These are phyloP conservation scores for Kluyveromyces sp. DNA, from an alignment of 1,139 yeast species.

Conservation along the genomic window DNA sequence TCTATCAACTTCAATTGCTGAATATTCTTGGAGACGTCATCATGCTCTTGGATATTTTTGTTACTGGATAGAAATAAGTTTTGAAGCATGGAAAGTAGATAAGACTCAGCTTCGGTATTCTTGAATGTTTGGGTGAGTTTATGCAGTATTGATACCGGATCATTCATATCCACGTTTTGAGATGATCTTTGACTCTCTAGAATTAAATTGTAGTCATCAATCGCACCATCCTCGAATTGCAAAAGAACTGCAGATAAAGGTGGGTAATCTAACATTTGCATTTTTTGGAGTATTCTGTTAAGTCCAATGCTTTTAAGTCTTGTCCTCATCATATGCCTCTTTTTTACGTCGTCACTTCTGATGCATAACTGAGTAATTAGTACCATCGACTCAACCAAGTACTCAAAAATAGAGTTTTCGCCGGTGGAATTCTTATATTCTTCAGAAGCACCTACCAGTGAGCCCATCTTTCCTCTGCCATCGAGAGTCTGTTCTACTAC, in stretches of 20 bases:
- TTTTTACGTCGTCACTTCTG: conserved; percentile 57
- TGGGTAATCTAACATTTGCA: conserved; percentile 57
- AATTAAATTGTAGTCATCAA: conserved; percentile 63
- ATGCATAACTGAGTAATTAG: conserved; percentile 67
- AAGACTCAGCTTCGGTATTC: conserved; percentile 66
- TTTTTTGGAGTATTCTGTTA: conserved; percentile 51
- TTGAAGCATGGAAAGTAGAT: conserved; percentile 72
- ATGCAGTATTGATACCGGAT: conserved; percentile 65
- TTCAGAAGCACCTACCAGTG: conserved; percentile 90
- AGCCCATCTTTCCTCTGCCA: conserved; percentile 85
- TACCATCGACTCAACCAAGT: conserved; percentile 70
- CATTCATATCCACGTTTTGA: conserved; percentile 56
- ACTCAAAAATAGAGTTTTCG: conserved; percentile 72
- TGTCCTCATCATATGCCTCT: conserved; percentile 69
- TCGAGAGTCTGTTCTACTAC: conserved; percentile 68
- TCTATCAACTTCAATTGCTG: conserved; percentile 75
- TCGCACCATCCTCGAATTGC: conserved; percentile 58
- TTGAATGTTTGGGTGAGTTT: conserved; percentile 67
- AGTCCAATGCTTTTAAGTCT: conserved; percentile 75
- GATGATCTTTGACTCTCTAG: conserved; percentile 54
- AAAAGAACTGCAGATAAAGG: conserved; percentile 59
- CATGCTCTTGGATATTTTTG: conserved; percentile 35
- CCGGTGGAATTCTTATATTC: conserved; percentile 56
- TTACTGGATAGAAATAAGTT: conserved; percentile 57
- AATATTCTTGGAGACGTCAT: conserved; percentile 45